Evolutionary conservation across 225 moss, liverwort and hornwort species (phyloP).

Genomic region (Marchantia polymorpha): DNA sequence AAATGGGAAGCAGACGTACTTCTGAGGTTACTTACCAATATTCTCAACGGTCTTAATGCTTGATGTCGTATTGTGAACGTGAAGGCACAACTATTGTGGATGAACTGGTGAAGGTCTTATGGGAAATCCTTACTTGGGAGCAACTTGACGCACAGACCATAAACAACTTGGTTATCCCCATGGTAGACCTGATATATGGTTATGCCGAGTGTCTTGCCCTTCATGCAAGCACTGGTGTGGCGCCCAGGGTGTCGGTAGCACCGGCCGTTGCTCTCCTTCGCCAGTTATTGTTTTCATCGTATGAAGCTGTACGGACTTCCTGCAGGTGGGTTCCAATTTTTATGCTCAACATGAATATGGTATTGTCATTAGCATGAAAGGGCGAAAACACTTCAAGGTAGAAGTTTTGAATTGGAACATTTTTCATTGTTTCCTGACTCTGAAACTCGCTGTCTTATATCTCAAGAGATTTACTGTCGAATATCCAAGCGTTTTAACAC

Average conservation of each 20-base stretch:
- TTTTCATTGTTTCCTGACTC: not conserved
- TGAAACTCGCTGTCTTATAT: not conserved
- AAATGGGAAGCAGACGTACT: too few relatives aligned
- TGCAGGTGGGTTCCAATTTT: slow-evolving; percentile 60
- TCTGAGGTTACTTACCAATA: not conserved
- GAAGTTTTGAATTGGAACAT: not conserved
- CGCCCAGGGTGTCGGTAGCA: slow-evolving; percentile 65
- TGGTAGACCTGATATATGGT: slow-evolving; percentile 96
- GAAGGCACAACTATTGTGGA: slow-evolving; percentile 89
- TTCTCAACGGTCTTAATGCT: not conserved
- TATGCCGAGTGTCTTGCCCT: slow-evolving; percentile 92
- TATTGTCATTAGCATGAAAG: not conserved
- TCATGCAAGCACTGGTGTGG: slow-evolving; percentile 53
- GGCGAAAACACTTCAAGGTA: not conserved
- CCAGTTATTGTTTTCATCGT: slow-evolving; percentile 87
- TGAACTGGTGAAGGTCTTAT: slow-evolving; percentile 88
- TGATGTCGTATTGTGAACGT: slow-evolving; percentile 1
- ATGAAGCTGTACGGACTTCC: slow-evolving; percentile 97
- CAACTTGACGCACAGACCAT: slow-evolving; percentile 95
- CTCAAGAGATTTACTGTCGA: not conserved
- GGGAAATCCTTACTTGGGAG: slow-evolving; percentile 94
- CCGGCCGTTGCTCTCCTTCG: slow-evolving; percentile 90
- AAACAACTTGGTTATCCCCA: slow-evolving; percentile 93
- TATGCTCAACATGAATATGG: not conserved
- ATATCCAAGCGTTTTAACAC: slow-evolving; percentile 1